Evolutionary conservation across 352 stramenopile genomes (phyloP).

Genomic region (Pythium pyrilobum): DNA sequence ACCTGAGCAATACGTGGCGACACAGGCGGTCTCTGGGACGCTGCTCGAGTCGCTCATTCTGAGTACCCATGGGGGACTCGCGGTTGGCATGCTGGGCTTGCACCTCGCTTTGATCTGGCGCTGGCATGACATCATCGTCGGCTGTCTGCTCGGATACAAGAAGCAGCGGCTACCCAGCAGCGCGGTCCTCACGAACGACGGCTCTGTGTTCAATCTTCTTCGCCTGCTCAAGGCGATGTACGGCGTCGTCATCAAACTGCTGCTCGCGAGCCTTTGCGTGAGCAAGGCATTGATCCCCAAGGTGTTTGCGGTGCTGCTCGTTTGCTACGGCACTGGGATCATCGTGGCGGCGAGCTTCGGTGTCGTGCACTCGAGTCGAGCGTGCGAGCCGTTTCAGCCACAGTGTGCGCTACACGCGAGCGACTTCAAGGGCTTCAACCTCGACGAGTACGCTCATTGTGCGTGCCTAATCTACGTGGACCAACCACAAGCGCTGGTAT

Average conservation of each 20-base stretch:
- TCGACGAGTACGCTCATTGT: not conserved
- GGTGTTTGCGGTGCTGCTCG: conserved; percentile 5
- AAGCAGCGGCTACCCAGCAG: not conserved
- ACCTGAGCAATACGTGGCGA: not conserved
- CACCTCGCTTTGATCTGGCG: conserved; percentile 13
- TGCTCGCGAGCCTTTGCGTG: conserved; percentile 8
- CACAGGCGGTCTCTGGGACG: not conserved
- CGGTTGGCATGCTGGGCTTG: not conserved
- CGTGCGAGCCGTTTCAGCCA: not conserved
- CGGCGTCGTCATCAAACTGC: conserved; percentile 5
- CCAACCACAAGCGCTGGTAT: not conserved
- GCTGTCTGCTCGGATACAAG: conserved; percentile 14
- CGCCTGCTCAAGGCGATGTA: conserved; percentile 2
- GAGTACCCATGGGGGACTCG: not conserved
- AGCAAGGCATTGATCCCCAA: conserved; percentile 5
- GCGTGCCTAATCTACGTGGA: conserved; percentile 13
- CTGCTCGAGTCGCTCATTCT: conserved; percentile 4
- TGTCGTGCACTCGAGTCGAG: not conserved
- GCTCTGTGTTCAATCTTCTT: conserved; percentile 8
- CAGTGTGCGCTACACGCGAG: conserved; percentile 2
- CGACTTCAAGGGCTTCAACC: conserved; percentile 1
- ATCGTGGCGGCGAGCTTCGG: not conserved
- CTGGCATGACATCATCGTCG: conserved; percentile 9
- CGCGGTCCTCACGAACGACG: not conserved
- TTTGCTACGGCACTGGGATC: conserved; percentile 10